phyloP scores from a whole-genome alignment of 208 protist species.

The Lotmaria passim region DNA sequence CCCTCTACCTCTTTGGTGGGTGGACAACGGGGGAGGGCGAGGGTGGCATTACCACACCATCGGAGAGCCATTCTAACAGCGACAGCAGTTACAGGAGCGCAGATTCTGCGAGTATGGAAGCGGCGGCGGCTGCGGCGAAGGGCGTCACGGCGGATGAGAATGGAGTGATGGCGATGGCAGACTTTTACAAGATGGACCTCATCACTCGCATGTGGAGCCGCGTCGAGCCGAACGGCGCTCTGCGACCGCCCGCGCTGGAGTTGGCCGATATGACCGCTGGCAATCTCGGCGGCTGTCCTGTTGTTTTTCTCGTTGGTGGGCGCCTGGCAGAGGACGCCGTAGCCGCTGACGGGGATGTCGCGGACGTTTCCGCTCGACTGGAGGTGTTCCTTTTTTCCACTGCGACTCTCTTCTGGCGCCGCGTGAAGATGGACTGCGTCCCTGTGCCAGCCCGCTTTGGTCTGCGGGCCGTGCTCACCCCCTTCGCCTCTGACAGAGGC shows the following conservation, averaged over 20 bases:
- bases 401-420: slow-evolving; percentile 61
- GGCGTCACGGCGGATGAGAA: not conserved
- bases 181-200: slow-evolving; percentile 74
- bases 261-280: slow-evolving; percentile 56
- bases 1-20: slow-evolving; percentile 56
- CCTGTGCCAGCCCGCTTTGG: slow-evolving; percentile 40
- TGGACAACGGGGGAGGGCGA: slow-evolving; percentile 8
- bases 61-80: not conserved
- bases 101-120: not conserved
- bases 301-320: slow-evolving; percentile 64
- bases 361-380: slow-evolving; percentile 20
- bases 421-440: slow-evolving; percentile 43
- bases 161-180: slow-evolving; percentile 26
- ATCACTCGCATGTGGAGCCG: slow-evolving; percentile 56
- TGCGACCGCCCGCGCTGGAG: slow-evolving; percentile 60
- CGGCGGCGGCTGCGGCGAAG: not conserved
- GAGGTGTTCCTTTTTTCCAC: slow-evolving; percentile 63
- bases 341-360: not conserved
- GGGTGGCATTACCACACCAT: too few relatives aligned
- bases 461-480: slow-evolving; percentile 22
- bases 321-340: not conserved
- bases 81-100: not conserved
- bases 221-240: slow-evolving; percentile 54
- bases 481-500: not conserved
- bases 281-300: slow-evolving; percentile 41